These are phyloP conservation scores for Apophysomyces ossiformis DNA, from an alignment of 371 early-diverging fungal genomes.

Conservation along the genomic window DNA sequence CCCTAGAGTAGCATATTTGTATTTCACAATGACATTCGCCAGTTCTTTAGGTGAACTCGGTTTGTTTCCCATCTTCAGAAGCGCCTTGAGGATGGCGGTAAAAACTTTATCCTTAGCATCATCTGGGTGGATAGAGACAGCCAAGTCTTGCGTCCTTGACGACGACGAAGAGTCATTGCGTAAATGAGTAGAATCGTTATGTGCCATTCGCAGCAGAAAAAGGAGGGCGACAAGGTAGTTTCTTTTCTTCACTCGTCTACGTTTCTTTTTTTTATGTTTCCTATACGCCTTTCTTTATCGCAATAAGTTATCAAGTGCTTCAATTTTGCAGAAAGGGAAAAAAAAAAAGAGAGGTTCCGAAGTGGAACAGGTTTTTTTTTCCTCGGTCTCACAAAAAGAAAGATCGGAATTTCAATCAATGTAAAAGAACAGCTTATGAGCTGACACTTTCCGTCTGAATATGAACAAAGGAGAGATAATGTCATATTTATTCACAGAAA, in stretches of 20 bases:
- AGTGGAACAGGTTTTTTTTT: slow-evolving; percentile 1
- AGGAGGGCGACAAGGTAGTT: not conserved
- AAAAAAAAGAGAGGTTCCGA: slow-evolving; percentile 7
- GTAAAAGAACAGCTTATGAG: not conserved
- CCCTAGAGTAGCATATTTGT: slow-evolving; percentile 78
- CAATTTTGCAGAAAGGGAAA: slow-evolving; percentile 6
- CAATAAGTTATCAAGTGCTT: not conserved
- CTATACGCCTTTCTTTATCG: not conserved
- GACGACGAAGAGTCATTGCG: slow-evolving; percentile 2
- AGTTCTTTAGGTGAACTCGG: slow-evolving; percentile 85
- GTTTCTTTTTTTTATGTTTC: not conserved
- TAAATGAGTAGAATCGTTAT: slow-evolving; percentile 3
- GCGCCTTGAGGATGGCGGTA: slow-evolving; percentile 79
- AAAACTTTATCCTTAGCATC: slow-evolving; percentile 85
- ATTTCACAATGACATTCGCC: slow-evolving; percentile 74
- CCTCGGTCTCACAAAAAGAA: not conserved
- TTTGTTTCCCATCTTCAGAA: slow-evolving; percentile 73
- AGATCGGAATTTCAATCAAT: not conserved
- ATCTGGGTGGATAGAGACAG: slow-evolving; percentile 65
- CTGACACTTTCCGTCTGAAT: too few relatives aligned
- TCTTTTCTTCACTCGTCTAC: not conserved
- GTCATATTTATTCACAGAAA: not conserved
- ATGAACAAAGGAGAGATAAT: not conserved
- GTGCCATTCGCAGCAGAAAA: not conserved
- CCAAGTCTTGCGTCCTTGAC: slow-evolving; percentile 18